Evolutionary conservation across 495 filamentous ascomycete genomes (phyloP).

Genomic region (Acidomyces sp.): DNA sequence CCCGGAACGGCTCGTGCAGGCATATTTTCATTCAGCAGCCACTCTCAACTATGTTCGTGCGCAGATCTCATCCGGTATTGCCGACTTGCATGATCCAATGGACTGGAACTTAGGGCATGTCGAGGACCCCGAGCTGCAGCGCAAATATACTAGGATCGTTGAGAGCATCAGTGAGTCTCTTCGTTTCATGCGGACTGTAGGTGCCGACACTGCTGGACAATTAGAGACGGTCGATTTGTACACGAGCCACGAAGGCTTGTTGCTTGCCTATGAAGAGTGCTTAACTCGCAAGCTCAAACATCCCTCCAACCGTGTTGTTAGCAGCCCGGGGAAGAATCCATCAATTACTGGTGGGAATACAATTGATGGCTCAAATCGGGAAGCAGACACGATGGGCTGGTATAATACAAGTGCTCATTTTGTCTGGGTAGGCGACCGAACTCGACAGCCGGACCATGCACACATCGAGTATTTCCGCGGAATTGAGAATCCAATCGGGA

Average conservation of each 20-base stretch:
- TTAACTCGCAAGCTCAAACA: constrained; percentile 64
- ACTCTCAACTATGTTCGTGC: constrained; percentile 87
- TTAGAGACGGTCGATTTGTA: constrained; percentile 90
- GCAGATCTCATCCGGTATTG: constrained; percentile 73
- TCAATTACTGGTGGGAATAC: constrained; percentile 13
- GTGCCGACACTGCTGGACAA: constrained; percentile 71
- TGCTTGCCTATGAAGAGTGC: constrained; percentile 86
- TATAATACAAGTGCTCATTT: constrained; percentile 84
- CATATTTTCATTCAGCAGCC: constrained; percentile 88
- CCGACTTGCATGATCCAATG: constrained; percentile 82
- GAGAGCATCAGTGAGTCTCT: constrained; percentile 77
- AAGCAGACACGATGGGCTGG: constrained; percentile 48
- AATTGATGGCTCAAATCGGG: neutral
- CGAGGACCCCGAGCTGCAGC: constrained; percentile 63
- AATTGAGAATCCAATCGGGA: constrained; percentile 85
- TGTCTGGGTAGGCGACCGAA: constrained; percentile 96
- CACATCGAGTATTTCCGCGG: constrained; percentile 97
- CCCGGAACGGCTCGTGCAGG: constrained; percentile 69
- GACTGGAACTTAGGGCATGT: constrained; percentile 97
- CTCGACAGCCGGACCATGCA: constrained; percentile 76
- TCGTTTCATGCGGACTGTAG: constrained; percentile 89
- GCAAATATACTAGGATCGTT: constrained; percentile 73
- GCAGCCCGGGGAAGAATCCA: constrained; percentile 9
- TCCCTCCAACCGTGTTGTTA: constrained; percentile 32
- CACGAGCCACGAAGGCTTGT: constrained; percentile 88